Evolutionary conservation across 345 rosid genomes (phyloP).

Genomic region (Cardamine occulta): DNA sequence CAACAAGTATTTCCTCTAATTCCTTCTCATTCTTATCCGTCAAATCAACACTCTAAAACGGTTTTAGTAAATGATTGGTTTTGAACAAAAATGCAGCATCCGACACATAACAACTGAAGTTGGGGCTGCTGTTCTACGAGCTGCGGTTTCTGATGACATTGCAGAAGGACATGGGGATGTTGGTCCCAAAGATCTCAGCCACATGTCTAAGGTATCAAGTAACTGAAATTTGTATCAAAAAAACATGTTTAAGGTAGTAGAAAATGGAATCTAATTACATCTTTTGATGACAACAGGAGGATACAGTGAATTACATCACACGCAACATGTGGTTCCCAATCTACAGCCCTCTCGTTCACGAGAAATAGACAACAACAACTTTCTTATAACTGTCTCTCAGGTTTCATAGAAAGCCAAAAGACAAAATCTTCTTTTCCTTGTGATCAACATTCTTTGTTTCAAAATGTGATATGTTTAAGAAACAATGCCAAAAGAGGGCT

Average conservation of each 20-base stretch:
- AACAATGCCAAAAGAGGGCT: conserved; percentile 20
- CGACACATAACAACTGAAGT: conserved; percentile 92
- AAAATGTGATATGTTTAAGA: conserved; percentile 17
- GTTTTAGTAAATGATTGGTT: background rate
- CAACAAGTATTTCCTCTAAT: conserved; percentile 53
- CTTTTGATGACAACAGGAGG: conserved; percentile 63
- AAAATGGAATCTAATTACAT: background rate
- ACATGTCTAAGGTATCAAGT: conserved; percentile 78
- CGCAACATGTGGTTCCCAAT: conserved; percentile 89
- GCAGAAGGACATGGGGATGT: conserved; percentile 87
- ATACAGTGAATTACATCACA: conserved; percentile 66
- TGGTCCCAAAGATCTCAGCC: conserved; percentile 69
- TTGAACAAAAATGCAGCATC: conserved; percentile 61
- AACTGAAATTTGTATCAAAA: background rate
- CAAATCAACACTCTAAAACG: background rate
- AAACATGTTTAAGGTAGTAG: conserved; percentile 6
- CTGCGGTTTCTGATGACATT: conserved; percentile 78
- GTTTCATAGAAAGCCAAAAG: conserved; percentile 29
- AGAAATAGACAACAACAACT: conserved; percentile 53
- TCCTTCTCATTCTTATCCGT: conserved; percentile 10
- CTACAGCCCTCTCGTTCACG: conserved; percentile 93
- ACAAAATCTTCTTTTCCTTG: background rate
- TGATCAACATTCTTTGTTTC: conserved; percentile 28
- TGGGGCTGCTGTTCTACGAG: conserved; percentile 86
- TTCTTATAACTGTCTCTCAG: conserved; percentile 11